phyloP scores from a whole-genome alignment of 106 monocot genomes.

The Dendrobium officinale region DNA sequence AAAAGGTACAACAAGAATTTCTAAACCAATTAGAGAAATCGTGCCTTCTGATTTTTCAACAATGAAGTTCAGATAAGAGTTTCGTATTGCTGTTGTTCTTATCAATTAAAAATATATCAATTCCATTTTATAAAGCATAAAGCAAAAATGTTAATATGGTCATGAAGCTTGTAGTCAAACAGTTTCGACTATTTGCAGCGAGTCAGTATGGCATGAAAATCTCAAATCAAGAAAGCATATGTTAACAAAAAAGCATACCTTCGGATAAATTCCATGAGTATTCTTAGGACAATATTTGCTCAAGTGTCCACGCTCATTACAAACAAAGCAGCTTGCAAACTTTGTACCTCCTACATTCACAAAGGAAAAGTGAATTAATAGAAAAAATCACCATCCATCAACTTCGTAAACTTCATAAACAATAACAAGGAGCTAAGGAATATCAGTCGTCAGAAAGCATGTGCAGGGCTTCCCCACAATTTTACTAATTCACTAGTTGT shows the following conservation, averaged over 20 bases:
- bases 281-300: conserved; percentile 95
- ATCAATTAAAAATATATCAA: not conserved
- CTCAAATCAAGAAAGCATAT: not conserved
- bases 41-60: too few relatives aligned
- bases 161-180: not conserved
- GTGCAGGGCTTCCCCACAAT: not conserved
- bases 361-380: conserved; percentile 3
- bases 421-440: not conserved
- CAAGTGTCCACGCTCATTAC: conserved; percentile 76
- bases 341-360: conserved; percentile 72
- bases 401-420: not conserved
- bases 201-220: not conserved
- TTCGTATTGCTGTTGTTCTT: not conserved
- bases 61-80: too few relatives aligned
- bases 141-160: not conserved
- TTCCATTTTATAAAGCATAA: not conserved
- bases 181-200: not conserved
- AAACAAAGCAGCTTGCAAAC: conserved; percentile 91
- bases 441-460: not conserved
- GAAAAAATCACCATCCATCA: not conserved
- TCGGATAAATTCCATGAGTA: conserved; percentile 89
- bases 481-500: not conserved
- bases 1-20: too few relatives aligned
- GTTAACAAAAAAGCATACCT: conserved; percentile 23
- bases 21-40: too few relatives aligned